phyloP scores from a whole-genome alignment of 2,329 filamentous ascomycete genomes.

The Raffaelea albimanens region DNA sequence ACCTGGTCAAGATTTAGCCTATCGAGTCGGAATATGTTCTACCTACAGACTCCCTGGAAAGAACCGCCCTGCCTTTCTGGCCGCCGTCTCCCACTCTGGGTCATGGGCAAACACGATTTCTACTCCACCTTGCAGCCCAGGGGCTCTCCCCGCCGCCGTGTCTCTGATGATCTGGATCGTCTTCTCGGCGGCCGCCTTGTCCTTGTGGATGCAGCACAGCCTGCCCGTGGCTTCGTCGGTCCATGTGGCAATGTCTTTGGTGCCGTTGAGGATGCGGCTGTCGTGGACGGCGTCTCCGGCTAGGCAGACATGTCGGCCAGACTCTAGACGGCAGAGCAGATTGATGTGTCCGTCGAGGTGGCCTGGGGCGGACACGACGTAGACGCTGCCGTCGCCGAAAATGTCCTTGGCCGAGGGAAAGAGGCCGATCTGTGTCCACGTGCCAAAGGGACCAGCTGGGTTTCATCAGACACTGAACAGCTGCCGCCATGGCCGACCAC shows the following conservation, averaged over 20 bases:
- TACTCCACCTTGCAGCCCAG: background rate
- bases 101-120: background rate
- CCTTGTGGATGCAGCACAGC: background rate
- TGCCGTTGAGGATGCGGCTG: background rate
- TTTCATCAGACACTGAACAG: too few species aligned
- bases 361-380: background rate
- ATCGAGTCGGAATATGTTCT: too few species aligned
- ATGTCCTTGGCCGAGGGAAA: too few species aligned
- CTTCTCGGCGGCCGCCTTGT: background rate
- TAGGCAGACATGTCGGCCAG: background rate
- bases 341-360: background rate
- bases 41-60: too few species aligned
- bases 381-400: background rate
- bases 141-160: too few species aligned
- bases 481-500: background rate
- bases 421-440: too few species aligned
- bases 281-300: background rate
- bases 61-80: too few species aligned
- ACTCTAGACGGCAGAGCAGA: background rate
- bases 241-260: background rate
- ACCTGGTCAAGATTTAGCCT: too few species aligned
- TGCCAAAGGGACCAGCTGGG: too few species aligned
- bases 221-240: too few species aligned
- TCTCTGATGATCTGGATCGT: background rate
- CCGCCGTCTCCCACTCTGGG: background rate